Percentiles rank a stretch among this genome's conserved stretches.
These are phyloP conservation scores for Alternaria infectoria DNA, from an alignment of 2,329 filamentous ascomycete genomes.

Conservation along the genomic window DNA sequence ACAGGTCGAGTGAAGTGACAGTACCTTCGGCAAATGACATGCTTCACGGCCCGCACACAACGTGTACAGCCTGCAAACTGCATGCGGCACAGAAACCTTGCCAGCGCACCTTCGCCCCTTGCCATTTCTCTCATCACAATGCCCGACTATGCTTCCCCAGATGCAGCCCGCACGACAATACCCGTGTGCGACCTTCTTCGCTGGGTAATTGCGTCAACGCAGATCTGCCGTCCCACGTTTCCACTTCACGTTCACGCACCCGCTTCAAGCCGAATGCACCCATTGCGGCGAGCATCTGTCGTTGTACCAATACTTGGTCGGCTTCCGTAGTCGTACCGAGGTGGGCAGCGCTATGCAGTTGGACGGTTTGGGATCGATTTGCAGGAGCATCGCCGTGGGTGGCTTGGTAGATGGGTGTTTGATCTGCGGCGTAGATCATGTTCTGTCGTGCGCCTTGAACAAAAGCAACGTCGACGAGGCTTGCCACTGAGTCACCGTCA, in stretches of 20 bases:
- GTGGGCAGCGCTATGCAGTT: background rate
- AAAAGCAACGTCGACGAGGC: background rate
- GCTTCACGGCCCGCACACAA: background rate
- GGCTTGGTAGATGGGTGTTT: background rate
- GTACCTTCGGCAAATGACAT: background rate
- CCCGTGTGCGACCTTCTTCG: conserved; percentile 6
- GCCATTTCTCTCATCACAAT: background rate
- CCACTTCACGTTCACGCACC: background rate
- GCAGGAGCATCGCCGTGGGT: background rate
- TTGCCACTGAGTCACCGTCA: background rate
- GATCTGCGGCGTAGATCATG: background rate
- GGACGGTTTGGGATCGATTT: background rate
- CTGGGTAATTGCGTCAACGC: conserved; percentile 4
- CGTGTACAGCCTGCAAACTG: background rate
- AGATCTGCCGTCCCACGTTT: conserved; percentile 13
- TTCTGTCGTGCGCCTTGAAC: background rate
- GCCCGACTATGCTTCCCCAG: background rate
- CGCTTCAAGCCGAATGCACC: background rate
- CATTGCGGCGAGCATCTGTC: background rate
- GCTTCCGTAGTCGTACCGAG: background rate
- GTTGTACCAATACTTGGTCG: conserved; percentile 14
- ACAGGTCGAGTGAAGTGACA: background rate
- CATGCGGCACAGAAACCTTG: background rate
- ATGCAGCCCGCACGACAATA: background rate
- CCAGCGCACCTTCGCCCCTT: background rate